Conservation (phyloP, 2,329 filamentous ascomycete genomes). For the Alternaria rosae region DNA sequence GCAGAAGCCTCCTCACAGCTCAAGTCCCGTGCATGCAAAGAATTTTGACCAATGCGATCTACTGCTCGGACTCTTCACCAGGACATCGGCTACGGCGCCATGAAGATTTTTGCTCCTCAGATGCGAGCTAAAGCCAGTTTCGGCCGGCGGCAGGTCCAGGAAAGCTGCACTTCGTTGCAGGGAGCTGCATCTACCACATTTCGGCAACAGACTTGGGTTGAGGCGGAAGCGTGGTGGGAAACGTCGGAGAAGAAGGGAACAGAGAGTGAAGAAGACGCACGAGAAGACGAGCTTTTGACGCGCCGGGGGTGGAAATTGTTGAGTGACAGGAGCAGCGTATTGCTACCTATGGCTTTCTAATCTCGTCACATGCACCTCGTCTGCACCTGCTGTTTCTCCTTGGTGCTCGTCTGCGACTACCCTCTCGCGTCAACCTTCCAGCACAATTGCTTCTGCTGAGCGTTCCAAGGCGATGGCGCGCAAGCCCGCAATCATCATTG, state of each 20-base stretch:
- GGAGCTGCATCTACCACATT: slow-evolving; percentile 3
- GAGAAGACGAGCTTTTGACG: background rate
- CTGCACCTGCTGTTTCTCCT: slow-evolving; percentile 12
- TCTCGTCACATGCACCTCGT: slow-evolving; percentile 11
- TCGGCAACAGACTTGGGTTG: background rate
- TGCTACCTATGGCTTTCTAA: slow-evolving; percentile 5
- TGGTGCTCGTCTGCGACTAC: slow-evolving; percentile 13
- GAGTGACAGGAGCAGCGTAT: background rate
- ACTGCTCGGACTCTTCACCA: slow-evolving; percentile 8
- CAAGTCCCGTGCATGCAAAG: slow-evolving; percentile 14
- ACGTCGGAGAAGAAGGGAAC: background rate
- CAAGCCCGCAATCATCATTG: slow-evolving; percentile 8
- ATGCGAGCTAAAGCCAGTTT: slow-evolving; percentile 13
- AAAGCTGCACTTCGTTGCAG: slow-evolving; percentile 8
- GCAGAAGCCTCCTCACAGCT: slow-evolving; percentile 9
- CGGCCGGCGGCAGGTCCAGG: slow-evolving; percentile 11
- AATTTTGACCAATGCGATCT: slow-evolving; percentile 9
- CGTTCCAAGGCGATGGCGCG: slow-evolving; percentile 11
- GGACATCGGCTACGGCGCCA: slow-evolving; percentile 12
- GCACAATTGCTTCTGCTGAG: slow-evolving; percentile 3
- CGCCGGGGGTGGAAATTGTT: background rate
- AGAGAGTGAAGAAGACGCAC: background rate
- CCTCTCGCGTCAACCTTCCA: slow-evolving; percentile 17
- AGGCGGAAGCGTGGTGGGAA: background rate
- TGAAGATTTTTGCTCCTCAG: slow-evolving; percentile 14